Evolutionary conservation across 768 basidiomycete genomes (phyloP), one percentile per base, ranked within the genome.

Genomic region (Gyrodon lividus): DNA sequence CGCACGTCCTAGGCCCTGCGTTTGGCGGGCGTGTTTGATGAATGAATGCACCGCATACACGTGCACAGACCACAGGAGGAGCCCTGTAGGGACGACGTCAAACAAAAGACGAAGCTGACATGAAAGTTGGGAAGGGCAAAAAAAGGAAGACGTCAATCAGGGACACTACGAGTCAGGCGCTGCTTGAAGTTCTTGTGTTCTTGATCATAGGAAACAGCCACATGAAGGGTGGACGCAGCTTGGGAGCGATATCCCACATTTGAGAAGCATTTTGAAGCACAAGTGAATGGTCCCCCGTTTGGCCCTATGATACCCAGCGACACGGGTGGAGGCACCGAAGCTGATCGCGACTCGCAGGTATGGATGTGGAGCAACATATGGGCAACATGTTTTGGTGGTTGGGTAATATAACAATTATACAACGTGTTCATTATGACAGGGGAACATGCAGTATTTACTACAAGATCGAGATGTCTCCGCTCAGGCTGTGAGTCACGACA

Each of bases 1-100:
- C 58, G 49, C 43, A 49, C 43, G 41, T 40, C 19, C 44, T 54
- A 45, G 55, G 57, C 57, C 59, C 62, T 65, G 57, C 55, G 55
- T 46, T 38, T 40, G 40, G 49, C 51, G 58, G 47, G 46, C 48
- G 64, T 59, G 59, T 40, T 50, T 38, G 23, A 39, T 47, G 20
- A 34, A 20, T 47, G 65, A 63, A 55, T 37, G 51, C 54, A 65
- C 55, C 42, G 55, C 65, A 50, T 57, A 20, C 16, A 46, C 23
- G 26, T 24, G 13, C 31, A 49, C 46, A 33, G 46, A 54, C 44
- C 26, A 31, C 37, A 43, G 31, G 38, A 48, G 26, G 35, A 40
- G 42, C 20, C 39, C 35, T 41, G 26, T 43, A 26, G n/a, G 43
- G 23, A 30, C 33, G 22, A 51, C 43, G 31, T 19, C 14, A 43